These are phyloP conservation scores for Neurospora tetraspora DNA, from an alignment of 495 filamentous ascomycete genomes.

Conservation along the genomic window DNA sequence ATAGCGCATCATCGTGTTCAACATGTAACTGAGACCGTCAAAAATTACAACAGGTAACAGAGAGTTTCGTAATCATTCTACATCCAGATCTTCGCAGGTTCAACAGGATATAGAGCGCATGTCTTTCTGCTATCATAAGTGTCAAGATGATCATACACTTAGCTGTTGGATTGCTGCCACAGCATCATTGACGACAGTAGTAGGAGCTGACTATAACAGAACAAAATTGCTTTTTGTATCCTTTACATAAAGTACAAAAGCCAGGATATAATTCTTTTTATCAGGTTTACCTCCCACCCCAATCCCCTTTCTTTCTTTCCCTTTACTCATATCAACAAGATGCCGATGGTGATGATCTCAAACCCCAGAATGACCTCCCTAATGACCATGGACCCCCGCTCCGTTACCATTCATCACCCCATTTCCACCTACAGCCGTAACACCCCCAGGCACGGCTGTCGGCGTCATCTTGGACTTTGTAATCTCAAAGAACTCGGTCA, in stretches of 20 bases:
- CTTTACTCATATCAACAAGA: background rate
- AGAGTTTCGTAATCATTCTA: background rate
- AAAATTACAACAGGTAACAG: background rate
- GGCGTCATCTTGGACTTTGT: constrained; percentile 34
- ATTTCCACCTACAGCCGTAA: background rate
- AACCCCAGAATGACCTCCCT: background rate
- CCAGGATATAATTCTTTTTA: background rate
- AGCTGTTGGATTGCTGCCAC: background rate
- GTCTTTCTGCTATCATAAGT: background rate
- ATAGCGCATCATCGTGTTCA: background rate
- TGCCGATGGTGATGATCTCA: background rate
- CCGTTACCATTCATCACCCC: background rate
- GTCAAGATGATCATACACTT: background rate
- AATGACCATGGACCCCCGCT: background rate
- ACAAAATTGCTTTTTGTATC: background rate
- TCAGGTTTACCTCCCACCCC: background rate
- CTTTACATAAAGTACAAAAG: background rate
- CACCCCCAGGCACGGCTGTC: background rate
- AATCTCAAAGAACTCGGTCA: constrained; percentile 47
- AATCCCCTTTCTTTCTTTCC: background rate
- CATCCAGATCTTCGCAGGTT: background rate
- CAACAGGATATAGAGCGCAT: background rate
- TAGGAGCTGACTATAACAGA: background rate
- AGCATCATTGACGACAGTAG: background rate
- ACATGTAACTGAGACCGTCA: background rate